A percentile compares a stretch with the other conserved stretches of the same genome.
phyloP scores from a whole-genome alignment of 768 basidiomycete species.

The Lentinus tigrinus region DNA sequence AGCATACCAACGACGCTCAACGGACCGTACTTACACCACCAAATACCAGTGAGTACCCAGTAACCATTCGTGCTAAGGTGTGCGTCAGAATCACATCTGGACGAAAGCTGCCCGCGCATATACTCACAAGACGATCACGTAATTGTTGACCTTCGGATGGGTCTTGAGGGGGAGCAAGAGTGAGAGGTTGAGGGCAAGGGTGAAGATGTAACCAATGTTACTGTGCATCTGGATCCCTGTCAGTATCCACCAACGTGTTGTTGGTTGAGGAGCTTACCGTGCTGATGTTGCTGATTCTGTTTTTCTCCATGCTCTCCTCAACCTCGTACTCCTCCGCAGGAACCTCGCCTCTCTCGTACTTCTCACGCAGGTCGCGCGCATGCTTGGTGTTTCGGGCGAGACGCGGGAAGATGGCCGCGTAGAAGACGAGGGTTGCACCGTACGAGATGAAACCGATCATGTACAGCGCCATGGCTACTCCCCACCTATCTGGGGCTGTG shows the following conservation, averaged over 20 bases:
- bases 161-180: conserved; percentile 61
- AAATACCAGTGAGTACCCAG: conserved; percentile 78
- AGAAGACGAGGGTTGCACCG: conserved; percentile 81
- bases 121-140: conserved; percentile 65
- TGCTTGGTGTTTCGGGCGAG: conserved; percentile 76
- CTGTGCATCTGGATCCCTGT: conserved; percentile 51
- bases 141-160: conserved; percentile 71
- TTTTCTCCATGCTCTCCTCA: conserved; percentile 82
- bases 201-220: conserved; percentile 72
- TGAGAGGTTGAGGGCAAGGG: conserved; percentile 64
- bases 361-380: conserved; percentile 52
- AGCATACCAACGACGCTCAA: neutral
- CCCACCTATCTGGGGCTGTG: conserved; percentile 62
- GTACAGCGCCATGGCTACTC: conserved; percentile 73
- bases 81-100: neutral
- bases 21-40: conserved; percentile 69
- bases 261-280: conserved; percentile 46
- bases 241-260: neutral
- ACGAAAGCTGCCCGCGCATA: neutral
- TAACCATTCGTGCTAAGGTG: conserved; percentile 60
- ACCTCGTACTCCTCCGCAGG: conserved; percentile 61
- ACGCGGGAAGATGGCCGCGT: conserved; percentile 74
- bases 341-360: conserved; percentile 60
- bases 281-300: conserved; percentile 80
- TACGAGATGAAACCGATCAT: conserved; percentile 80